Percentiles rank a stretch among this genome's conserved stretches.
These are phyloP conservation scores for Pseudogymnoascus sp. DNA, from an alignment of 2,329 filamentous ascomycete genomes.

Conservation along the genomic window DNA sequence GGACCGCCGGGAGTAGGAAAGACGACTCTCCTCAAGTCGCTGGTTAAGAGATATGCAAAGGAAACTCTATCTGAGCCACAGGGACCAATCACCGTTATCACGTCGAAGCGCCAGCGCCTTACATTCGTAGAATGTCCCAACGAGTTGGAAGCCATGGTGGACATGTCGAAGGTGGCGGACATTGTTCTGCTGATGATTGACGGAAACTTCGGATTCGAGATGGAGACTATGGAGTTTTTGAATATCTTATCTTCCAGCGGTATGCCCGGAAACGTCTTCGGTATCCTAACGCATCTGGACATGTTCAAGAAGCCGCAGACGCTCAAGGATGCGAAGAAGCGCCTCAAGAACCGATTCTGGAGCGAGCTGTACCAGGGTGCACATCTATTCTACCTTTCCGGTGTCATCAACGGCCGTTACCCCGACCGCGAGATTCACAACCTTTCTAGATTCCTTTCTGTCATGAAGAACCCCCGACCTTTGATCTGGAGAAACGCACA, in stretches of 20 bases:
- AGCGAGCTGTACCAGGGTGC: conserved; percentile 94
- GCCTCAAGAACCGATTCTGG: conserved; percentile 93
- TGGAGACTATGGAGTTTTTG: conserved; percentile 99
- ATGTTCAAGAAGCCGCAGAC: conserved; percentile 91
- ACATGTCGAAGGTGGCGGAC: conserved; percentile 93
- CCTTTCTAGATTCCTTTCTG: conserved; percentile 84
- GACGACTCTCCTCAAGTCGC: conserved; percentile 88
- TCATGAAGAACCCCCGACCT: conserved; percentile 99
- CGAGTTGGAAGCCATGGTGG: conserved; percentile 91
- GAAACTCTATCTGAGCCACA: conserved; percentile 85
- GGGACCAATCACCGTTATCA: conserved; percentile 91
- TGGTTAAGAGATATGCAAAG: conserved; percentile 91
- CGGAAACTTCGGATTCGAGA: conserved; percentile 97
- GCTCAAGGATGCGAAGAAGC: conserved; percentile 89
- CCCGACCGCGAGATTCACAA: conserved; percentile 96
- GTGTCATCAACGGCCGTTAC: conserved; percentile 93
- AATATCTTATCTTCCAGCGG: conserved; percentile 89
- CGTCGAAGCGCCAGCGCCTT: conserved; percentile 87
- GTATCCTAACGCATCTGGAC: conserved; percentile 91
- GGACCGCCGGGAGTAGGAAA: conserved; percentile 93
- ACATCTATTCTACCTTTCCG: conserved; percentile 93
- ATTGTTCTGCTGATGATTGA: conserved; percentile 98
- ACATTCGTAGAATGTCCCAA: conserved; percentile 98
- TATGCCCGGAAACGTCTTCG: conserved; percentile 98
- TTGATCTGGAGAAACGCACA: conserved; percentile 94